A percentile compares a stretch with the other conserved stretches of the same genome.
These are phyloP conservation scores for Sechiopsis laciniata DNA, from an alignment of 306 rosid species.

Conservation along the genomic window DNA sequence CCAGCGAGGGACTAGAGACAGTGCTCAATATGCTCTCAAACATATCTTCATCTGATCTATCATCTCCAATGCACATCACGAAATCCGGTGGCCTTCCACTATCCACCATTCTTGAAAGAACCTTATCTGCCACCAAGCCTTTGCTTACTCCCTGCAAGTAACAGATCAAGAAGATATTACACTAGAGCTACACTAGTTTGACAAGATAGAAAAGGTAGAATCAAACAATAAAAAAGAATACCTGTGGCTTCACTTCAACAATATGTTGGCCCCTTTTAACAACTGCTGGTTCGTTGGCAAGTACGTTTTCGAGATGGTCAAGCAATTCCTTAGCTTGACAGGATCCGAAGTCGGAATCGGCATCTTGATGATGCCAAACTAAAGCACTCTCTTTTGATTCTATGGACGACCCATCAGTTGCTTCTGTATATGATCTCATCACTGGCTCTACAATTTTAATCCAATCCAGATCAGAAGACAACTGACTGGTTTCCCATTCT, in stretches of 20 bases:
- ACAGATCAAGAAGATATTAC: neutral
- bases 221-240: neutral
- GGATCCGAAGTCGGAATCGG: slow-evolving; percentile 28
- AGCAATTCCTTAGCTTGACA: slow-evolving; percentile 28
- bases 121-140: slow-evolving; percentile 26
- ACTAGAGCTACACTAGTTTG: neutral
- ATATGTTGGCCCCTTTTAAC: slow-evolving; percentile 26
- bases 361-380: slow-evolving; percentile 29
- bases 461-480: slow-evolving; percentile 27
- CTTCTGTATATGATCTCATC: slow-evolving; percentile 22
- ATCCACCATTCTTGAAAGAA: slow-evolving; percentile 23
- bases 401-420: slow-evolving; percentile 27
- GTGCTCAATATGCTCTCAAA: slow-evolving; percentile 26
- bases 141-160: slow-evolving; percentile 27
- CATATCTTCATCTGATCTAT: slow-evolving; percentile 30
- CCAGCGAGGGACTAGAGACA: slow-evolving; percentile 18
- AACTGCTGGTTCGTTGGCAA: slow-evolving; percentile 24
- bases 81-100: slow-evolving; percentile 26
- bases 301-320: slow-evolving; percentile 27
- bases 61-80: slow-evolving; percentile 28
- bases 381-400: slow-evolving; percentile 27
- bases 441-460: slow-evolving; percentile 26
- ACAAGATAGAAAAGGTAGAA: neutral
- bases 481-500: slow-evolving; percentile 23
- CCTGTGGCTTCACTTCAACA: slow-evolving; percentile 29